Percentiles rank a stretch among this genome's conserved stretches.
Evolutionary conservation across 306 rosid species (phyloP).

Genomic region (Vachellia collinsii): DNA sequence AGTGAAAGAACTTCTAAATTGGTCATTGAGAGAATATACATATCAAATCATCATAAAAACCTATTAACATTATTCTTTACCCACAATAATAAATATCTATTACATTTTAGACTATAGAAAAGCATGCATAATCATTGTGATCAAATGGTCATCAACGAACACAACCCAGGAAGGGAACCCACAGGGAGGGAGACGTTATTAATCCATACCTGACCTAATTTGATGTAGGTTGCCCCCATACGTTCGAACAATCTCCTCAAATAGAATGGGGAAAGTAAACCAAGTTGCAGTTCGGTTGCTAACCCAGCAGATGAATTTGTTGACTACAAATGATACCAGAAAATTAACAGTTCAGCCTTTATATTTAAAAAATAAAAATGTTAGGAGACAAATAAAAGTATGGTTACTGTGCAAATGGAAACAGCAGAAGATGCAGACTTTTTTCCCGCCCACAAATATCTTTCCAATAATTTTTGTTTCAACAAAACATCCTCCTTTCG

Average conservation of each 20-base stretch:
- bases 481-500: constrained; percentile 1
- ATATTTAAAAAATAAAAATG: not conserved
- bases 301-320: constrained; percentile 70
- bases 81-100: constrained; percentile 20
- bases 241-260: constrained; percentile 90
- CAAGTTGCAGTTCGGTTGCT: constrained; percentile 76
- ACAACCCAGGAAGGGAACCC: not conserved
- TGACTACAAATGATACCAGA: constrained; percentile 52
- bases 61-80: not conserved
- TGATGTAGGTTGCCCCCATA: constrained; percentile 94
- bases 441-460: not conserved
- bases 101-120: constrained; percentile 2
- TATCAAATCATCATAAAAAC: constrained; percentile 29
- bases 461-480: not conserved
- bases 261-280: constrained; percentile 78
- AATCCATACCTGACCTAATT: constrained; percentile 83
- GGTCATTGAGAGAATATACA: constrained; percentile 5
- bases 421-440: not conserved
- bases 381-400: constrained; percentile 13
- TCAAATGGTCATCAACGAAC: not conserved
- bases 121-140: not conserved
- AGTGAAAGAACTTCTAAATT: constrained; percentile 9
- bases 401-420: not conserved
- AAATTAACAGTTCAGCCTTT: constrained; percentile 30
- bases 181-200: constrained; percentile 3